Evolutionary conservation across 441 rosid genomes (phyloP).

Genomic region (Populus tomentosa): DNA sequence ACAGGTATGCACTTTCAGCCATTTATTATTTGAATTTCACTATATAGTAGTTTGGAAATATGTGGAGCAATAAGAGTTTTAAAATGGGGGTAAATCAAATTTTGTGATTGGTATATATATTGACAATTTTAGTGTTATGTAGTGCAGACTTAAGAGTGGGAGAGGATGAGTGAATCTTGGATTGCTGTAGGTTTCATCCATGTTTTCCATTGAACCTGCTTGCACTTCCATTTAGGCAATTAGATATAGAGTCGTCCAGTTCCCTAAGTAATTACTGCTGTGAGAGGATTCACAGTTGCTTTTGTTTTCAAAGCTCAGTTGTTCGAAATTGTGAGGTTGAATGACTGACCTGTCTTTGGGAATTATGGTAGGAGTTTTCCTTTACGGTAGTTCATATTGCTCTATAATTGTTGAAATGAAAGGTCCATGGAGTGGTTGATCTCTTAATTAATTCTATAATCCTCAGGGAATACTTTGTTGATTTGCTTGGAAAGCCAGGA

Average conservation of each 20-base stretch:
- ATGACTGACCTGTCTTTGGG: neutral
- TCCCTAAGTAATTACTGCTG: neutral
- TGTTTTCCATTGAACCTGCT: neutral
- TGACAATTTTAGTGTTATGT: neutral
- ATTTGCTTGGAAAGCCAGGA: slow-evolving; percentile 84
- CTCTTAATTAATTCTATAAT: slow-evolving; percentile 13
- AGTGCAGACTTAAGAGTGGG: neutral
- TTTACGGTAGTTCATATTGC: neutral
- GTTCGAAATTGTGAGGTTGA: neutral
- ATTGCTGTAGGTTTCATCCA: neutral
- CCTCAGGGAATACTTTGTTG: slow-evolving; percentile 87
- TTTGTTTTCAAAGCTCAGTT: neutral
- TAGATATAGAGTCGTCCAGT: neutral
- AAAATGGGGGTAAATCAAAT: neutral
- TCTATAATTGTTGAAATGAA: slow-evolving; percentile 5
- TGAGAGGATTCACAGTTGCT: neutral
- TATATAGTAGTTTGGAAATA: neutral
- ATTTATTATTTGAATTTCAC: neutral
- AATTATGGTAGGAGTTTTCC: slow-evolving; percentile 1
- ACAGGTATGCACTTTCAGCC: slow-evolving; percentile 41
- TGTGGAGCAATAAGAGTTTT: neutral
- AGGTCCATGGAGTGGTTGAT: neutral
- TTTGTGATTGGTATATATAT: neutral
- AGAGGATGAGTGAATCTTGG: neutral
- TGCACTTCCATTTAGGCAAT: neutral